Evolutionary conservation across 1,284 basidiomycete genomes (phyloP).

Genomic region (Caloboletus inedulis): DNA sequence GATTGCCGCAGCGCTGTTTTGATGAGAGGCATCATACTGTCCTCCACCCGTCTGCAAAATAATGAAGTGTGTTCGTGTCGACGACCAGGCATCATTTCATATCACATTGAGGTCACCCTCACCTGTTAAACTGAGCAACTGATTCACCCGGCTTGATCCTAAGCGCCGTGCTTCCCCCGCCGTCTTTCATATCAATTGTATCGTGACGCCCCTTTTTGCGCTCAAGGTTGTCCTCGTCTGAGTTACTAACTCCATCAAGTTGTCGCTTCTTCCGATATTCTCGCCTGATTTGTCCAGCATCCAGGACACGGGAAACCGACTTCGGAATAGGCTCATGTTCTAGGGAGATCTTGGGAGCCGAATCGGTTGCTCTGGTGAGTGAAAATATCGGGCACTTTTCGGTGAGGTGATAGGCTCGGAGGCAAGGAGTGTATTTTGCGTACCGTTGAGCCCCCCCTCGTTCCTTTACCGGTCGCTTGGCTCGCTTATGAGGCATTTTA

Average conservation of each 20-base stretch:
- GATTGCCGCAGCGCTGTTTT: constrained; percentile 59
- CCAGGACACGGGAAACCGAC: constrained; percentile 57
- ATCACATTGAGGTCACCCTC: constrained; percentile 21
- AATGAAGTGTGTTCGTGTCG: constrained; percentile 6
- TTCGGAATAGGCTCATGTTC: constrained; percentile 64
- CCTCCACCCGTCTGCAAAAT: constrained; percentile 60
- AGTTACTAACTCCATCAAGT: constrained; percentile 30
- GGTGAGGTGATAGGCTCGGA: not conserved
- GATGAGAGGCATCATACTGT: constrained; percentile 61
- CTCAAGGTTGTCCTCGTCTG: constrained; percentile 32
- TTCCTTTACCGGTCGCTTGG: constrained; percentile 50
- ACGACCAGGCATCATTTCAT: constrained; percentile 8
- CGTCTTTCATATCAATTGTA: constrained; percentile 19
- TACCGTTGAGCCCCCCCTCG: constrained; percentile 41
- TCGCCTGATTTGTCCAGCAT: constrained; percentile 55
- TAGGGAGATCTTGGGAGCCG: constrained; percentile 42
- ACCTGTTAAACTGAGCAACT: constrained; percentile 72
- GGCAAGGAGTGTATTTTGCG: constrained; percentile 8
- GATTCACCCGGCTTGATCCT: constrained; percentile 66
- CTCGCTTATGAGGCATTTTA: constrained; percentile 64
- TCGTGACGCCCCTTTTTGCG: constrained; percentile 38
- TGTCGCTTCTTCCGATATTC: constrained; percentile 52
- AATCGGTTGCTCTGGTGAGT: constrained; percentile 45
- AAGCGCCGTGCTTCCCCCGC: constrained; percentile 32
- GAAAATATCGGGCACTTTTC: constrained; percentile 1